These are phyloP conservation scores for Chaetoceros tenuissimus DNA, from an alignment of 108 stramenopile species.

Conservation along the genomic window DNA sequence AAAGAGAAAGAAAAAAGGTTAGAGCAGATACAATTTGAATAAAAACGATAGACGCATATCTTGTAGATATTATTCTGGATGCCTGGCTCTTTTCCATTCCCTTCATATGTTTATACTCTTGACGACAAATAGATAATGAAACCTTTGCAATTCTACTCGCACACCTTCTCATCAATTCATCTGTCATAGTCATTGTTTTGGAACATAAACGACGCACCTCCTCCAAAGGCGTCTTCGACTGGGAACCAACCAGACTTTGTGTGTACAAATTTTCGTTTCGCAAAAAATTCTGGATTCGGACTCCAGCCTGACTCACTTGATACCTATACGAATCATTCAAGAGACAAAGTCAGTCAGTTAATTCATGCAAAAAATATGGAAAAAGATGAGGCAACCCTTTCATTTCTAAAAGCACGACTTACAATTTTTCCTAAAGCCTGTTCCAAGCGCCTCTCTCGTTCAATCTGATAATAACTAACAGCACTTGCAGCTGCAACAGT, in stretches of 20 bases:
- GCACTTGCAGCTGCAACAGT: constrained; percentile 71
- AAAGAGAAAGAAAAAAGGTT: constrained; percentile 3
- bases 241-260: constrained; percentile 84
- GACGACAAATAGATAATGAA: too few relatives aligned
- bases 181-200: too few relatives aligned
- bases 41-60: neutral
- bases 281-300: constrained; percentile 78
- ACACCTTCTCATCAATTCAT: too few relatives aligned
- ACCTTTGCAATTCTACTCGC: too few relatives aligned
- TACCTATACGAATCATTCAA: constrained; percentile 17
- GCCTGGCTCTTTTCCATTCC: too few relatives aligned
- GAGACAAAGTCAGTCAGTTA: neutral
- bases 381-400: neutral
- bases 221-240: constrained; percentile 78
- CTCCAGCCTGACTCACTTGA: constrained; percentile 79
- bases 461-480: constrained; percentile 78
- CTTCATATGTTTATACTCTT: too few relatives aligned
- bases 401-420: constrained; percentile 10
- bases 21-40: constrained; percentile 1
- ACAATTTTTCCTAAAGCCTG: constrained; percentile 86
- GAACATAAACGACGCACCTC: constrained; percentile 72
- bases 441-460: constrained; percentile 80
- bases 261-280: constrained; percentile 65
- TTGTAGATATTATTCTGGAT: too few relatives aligned
- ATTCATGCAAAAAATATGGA: constrained; percentile 1